Percentiles rank a stretch among this genome's conserved stretches.
Conservation (phyloP, 1,139 yeast species). For the Lizanozyma gosingica region DNA sequence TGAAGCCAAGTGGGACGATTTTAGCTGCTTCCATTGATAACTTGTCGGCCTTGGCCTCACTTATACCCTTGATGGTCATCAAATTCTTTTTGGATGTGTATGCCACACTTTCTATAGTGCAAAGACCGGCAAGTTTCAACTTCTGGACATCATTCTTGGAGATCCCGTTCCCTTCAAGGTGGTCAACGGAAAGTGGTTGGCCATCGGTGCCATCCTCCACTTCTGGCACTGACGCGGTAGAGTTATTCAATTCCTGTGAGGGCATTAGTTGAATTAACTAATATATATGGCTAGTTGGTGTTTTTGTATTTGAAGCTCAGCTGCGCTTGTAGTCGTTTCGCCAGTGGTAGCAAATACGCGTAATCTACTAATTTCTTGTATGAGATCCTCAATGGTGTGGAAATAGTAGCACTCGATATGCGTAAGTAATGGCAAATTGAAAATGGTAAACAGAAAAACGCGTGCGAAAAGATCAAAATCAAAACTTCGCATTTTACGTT, state of each 20-base stretch:
- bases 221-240: not conserved
- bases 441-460: no score
- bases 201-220: not conserved
- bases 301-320: no score
- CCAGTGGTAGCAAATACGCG: no score
- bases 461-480: no score
- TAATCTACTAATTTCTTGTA: no score
- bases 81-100: conserved; percentile 77
- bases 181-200: not conserved
- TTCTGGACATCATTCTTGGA: conserved; percentile 71
- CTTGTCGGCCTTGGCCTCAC: conserved; percentile 92
- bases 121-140: conserved; percentile 73
- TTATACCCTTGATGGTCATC: conserved; percentile 77
- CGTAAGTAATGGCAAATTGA: no score
- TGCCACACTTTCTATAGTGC: conserved; percentile 88
- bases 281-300: no score
- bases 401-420: no score
- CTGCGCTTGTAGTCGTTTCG: no score
- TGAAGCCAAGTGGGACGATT: conserved; percentile 91
- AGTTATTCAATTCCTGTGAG: not conserved
- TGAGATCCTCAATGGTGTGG: no score
- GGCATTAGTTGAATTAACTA: no score
- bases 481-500: no score
- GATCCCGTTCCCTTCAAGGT: conserved; percentile 70
- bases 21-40: conserved; percentile 75